A percentile compares a stretch with the other conserved stretches of the same genome.
Evolutionary conservation across 164 flowering plant species (phyloP).

Genomic region (Tinospora cordifolia): DNA sequence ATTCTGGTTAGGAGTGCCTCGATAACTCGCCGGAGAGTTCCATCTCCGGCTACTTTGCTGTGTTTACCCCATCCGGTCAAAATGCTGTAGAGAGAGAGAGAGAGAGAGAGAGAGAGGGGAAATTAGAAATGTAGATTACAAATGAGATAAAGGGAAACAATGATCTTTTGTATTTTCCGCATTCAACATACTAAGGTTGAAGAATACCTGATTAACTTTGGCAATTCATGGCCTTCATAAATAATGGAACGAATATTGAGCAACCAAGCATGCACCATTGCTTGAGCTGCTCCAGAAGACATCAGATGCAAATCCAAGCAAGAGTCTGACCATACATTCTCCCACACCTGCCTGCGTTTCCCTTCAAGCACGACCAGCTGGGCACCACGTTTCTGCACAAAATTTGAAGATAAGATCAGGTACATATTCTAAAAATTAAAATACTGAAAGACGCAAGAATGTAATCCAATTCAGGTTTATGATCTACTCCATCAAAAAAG

Average conservation of each 20-base stretch:
- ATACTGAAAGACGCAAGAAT: too few species aligned
- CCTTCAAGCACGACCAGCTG: slow-evolving; percentile 95
- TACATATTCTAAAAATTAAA: too few species aligned
- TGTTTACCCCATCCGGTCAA: slow-evolving; percentile 99
- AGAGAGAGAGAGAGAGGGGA: too few species aligned
- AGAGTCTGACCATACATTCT: slow-evolving; percentile 73
- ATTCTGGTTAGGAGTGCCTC: slow-evolving; percentile 71
- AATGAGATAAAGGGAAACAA: neutral
- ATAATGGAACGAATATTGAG: slow-evolving; percentile 74
- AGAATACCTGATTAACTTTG: slow-evolving; percentile 63
- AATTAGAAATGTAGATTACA: neutral
- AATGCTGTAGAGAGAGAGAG: slow-evolving; percentile 56
- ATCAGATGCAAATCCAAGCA: slow-evolving; percentile 94
- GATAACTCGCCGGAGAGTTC: slow-evolving; percentile 62
- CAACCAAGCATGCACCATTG: slow-evolving; percentile 97
- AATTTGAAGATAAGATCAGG: slow-evolving; percentile 2
- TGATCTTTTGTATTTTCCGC: neutral
- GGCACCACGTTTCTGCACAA: slow-evolving; percentile 74
- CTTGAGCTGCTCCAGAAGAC: slow-evolving; percentile 98
- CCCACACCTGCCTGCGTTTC: slow-evolving; percentile 77
- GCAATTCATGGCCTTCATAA: slow-evolving; percentile 73
- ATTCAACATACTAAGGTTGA: neutral
- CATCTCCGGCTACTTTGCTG: slow-evolving; percentile 90
- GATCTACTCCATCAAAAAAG: too few species aligned
- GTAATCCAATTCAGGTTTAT: too few species aligned